phyloP scores from a whole-genome alignment of 257 asterid species.

The Craterostigma plantagineum region DNA sequence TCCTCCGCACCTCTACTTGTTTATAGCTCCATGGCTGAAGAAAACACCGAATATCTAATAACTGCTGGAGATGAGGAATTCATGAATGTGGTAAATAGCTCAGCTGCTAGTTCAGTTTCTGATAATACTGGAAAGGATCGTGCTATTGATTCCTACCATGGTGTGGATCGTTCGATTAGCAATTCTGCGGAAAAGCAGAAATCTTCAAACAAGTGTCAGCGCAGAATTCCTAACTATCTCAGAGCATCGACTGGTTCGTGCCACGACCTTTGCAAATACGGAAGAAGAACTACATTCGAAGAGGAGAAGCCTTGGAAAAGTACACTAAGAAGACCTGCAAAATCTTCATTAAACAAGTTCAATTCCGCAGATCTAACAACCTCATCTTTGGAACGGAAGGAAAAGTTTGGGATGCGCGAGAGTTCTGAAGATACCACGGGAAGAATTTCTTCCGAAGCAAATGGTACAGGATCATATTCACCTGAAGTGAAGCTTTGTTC shows the following conservation, averaged over 20 bases:
- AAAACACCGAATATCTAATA: constrained; percentile 12
- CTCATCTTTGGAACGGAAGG: constrained; percentile 14
- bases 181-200: constrained; percentile 28
- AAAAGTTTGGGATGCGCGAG: constrained; percentile 12
- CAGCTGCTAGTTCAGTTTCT: constrained; percentile 10
- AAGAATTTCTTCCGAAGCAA: constrained; percentile 5
- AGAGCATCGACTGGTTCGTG: constrained; percentile 79
- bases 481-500: constrained; percentile 12
- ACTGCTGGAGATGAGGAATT: constrained; percentile 13
- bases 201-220: no score
- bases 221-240: constrained; percentile 56
- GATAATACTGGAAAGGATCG: no score
- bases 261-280: constrained; percentile 83
- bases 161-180: no score
- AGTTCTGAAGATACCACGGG: constrained; percentile 11
- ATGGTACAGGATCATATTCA: constrained; percentile 11
- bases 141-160: constrained; percentile 19
- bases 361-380: constrained; percentile 15
- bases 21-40: constrained; percentile 65
- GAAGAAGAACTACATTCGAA: constrained; percentile 27
- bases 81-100: constrained; percentile 3
- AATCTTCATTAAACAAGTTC: constrained; percentile 13
- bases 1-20: no score
- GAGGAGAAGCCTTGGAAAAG: constrained; percentile 30
- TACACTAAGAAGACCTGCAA: constrained; percentile 18